Base-by-base conservation (phyloP, 1,139 yeast genomes). In the Saccharomyces hybrid region DNA sequence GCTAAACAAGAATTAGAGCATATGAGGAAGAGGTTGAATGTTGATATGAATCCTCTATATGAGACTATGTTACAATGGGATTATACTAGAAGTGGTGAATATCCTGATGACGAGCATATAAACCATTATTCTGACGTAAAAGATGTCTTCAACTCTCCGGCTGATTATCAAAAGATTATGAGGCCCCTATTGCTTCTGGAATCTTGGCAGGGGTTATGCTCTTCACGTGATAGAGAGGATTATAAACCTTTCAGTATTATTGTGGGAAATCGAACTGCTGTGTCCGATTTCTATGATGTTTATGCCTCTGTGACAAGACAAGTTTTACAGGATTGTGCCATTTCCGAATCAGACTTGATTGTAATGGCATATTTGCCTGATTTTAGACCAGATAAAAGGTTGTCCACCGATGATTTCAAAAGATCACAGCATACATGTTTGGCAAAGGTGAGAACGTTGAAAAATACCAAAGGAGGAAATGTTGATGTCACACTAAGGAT, bases 191-290 rank as follows among this genome's bases (percentile, higher is more conserved):
- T 95, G 49, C 74, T 91, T 72, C 73, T 91, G 49, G 99, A 95
- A 73, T 88, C 96, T 60, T 95, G 98, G 98, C 96, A 91, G 66
- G 88, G 90, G 0, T 80, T 95, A 38, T 85, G 83, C 59, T 78
- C 88, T 3, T 82, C 93, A 0, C 84, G 86, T 61, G 81, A 80
- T 53, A 81, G 88, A 25, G 78, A 78, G 1, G 81, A 80, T 30
- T 84, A 82, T 57, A 71, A 66, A 6, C 91, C 96, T 0, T 86
- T 93, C 67, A 79, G 80, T 47, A 65, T 91, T 5, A 73, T 80
- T 5, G 74, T 90, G 42, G 97, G 96, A 11, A 86, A 89, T 49
- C 79, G 97, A 62, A 80, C 89, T 2, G 83, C 88, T 1, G 86
- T 88, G 25, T 96, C 91, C 64, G 87, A 88, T 3, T 93, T 91